These are phyloP conservation scores for Arxiozyma slooffiae DNA, from an alignment of 1,139 yeast species.

Conservation along the genomic window DNA sequence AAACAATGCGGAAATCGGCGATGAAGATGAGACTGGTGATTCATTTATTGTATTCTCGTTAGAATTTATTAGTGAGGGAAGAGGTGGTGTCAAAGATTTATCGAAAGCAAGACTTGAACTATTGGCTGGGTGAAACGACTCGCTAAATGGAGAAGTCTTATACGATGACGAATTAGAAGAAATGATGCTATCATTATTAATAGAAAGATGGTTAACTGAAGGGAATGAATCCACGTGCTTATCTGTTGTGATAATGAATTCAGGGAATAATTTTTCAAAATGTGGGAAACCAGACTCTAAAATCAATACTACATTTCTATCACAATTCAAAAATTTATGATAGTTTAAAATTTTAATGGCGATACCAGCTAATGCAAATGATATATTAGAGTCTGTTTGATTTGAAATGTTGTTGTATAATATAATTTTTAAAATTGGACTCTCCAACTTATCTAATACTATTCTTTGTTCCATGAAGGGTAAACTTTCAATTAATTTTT, in stretches of 20 bases:
- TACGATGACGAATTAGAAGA: neutral
- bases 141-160: neutral
- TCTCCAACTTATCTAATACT: constrained; percentile 16
- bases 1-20: constrained; percentile 31
- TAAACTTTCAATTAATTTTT: constrained; percentile 34
- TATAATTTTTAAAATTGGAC: constrained; percentile 21
- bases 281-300: constrained; percentile 32
- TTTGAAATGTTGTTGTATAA: constrained; percentile 32
- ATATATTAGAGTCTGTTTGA: constrained; percentile 25
- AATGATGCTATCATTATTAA: neutral
- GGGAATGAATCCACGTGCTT: neutral
- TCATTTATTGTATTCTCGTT: constrained; percentile 6
- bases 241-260: constrained; percentile 10
- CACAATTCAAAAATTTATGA: constrained; percentile 6
- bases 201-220: neutral
- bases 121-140: neutral
- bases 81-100: constrained; percentile 4
- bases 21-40: constrained; percentile 26
- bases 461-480: constrained; percentile 32
- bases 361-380: constrained; percentile 39
- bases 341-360: constrained; percentile 37
- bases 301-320: constrained; percentile 27
- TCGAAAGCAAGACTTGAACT: neutral
- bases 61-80: neutral
- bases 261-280: constrained; percentile 26